phyloP scores from a whole-genome alignment of 176 grass and related monocot genomes.

The Musa troglodytarum region DNA sequence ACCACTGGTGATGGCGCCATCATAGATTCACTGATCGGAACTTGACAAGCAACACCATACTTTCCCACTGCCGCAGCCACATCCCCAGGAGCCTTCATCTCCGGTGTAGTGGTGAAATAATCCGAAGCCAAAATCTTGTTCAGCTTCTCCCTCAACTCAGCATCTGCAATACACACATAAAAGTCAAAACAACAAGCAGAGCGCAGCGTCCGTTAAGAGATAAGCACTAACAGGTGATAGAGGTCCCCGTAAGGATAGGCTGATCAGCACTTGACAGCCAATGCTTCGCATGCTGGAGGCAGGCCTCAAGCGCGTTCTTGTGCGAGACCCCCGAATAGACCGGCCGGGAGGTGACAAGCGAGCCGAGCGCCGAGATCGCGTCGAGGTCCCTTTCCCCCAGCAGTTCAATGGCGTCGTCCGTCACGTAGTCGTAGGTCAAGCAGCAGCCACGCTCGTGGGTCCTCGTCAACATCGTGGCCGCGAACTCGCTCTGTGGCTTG shows the following conservation, averaged over 20 bases:
- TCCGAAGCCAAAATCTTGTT: conserved; percentile 79
- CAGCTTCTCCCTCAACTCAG: conserved; percentile 68
- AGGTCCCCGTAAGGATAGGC: conserved; percentile 42
- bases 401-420: conserved; percentile 65
- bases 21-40: background rate
- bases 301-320: conserved; percentile 59
- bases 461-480: conserved; percentile 54
- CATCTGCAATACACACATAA: conserved; percentile 35
- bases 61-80: conserved; percentile 60
- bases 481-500: conserved; percentile 59
- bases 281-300: conserved; percentile 47
- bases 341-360: conserved; percentile 58
- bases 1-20: background rate
- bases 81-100: conserved; percentile 47
- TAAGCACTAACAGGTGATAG: conserved; percentile 55
- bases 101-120: conserved; percentile 61
- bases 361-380: conserved; percentile 41
- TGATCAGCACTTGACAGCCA: conserved; percentile 56
- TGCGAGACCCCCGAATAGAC: conserved; percentile 57
- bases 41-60: conserved; percentile 22
- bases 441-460: conserved; percentile 75
- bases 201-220: background rate
- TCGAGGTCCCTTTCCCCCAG: conserved; percentile 64
- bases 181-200: background rate
- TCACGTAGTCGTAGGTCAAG: conserved; percentile 84